Evolutionary conservation across 1,284 basidiomycete species (phyloP), one percentile per base, ranked within the genome.

Genomic region (Coniophora puteana): DNA sequence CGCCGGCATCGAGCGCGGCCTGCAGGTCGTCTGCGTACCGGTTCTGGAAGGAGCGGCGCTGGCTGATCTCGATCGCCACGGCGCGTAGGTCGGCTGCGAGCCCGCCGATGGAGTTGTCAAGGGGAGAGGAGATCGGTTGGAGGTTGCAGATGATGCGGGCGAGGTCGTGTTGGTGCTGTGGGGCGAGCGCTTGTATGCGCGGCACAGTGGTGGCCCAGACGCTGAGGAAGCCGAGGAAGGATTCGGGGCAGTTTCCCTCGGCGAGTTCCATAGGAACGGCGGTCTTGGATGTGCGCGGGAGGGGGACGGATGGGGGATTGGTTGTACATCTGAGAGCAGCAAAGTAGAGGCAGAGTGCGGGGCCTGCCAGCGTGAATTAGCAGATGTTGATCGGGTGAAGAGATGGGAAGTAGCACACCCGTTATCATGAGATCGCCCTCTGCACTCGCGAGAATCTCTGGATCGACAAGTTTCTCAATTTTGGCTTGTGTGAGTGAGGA

Each of bases 391-490:
- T 51, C 2, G 51, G 51, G 22, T 69, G 66, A 4, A 79, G 80
- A 8, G 80, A n/a, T 62, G 4, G 78, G 74, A 1, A 78, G 16
- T 18, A 24, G 58, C 75, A 47, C 38, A 80, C 86, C 87, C 53
- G 83, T 83, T 40, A 89, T 82, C 83, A 89, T 88, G 25, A 91
- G 61, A 65, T 91, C 86, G 1, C 70, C 76, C 61, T 88, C 83
- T 22, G 86, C 86, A 43, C 80, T 83, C 25, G 80, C 80, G 8
- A 89, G 66, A 3, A 84, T 61, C 24, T 86, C 79, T 6, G 77
- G 72, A 54, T 84, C 82, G 27, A 92, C 65, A 4, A 91, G 66
- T 1, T 69, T 66, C 59, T 91, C 89, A 1, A 71, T 73, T 55
- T 86, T 87, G 1, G 88, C 89, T 49, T 82, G 77, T 0, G 82